phyloP scores from a whole-genome alignment of 2,329 filamentous ascomycete genomes.

The Clonostachys rosea region DNA sequence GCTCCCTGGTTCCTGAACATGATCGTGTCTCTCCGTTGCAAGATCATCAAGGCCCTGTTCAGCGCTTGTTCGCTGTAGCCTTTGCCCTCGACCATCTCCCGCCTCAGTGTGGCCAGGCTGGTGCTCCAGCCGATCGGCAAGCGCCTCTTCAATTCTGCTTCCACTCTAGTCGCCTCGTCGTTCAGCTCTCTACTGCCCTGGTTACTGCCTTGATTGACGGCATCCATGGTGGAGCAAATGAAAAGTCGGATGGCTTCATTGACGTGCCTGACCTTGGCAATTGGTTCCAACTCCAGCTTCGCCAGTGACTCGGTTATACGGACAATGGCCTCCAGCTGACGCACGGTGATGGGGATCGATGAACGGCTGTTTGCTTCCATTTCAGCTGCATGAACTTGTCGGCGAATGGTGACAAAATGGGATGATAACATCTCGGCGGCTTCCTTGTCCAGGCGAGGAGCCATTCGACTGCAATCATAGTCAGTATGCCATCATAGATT shows the following conservation, averaged over 20 bases:
- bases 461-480: conserved; percentile 63
- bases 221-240: conserved; percentile 96
- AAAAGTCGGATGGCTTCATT: conserved; percentile 97
- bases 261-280: conserved; percentile 87
- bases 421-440: conserved; percentile 94
- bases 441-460: conserved; percentile 82
- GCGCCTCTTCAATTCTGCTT: conserved; percentile 81
- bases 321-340: conserved; percentile 94
- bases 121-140: conserved; percentile 96
- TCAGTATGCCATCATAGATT: conserved; percentile 16
- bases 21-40: conserved; percentile 84
- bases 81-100: conserved; percentile 89
- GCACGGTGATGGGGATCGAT: conserved; percentile 94
- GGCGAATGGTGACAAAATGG: conserved; percentile 93
- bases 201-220: conserved; percentile 83
- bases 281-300: conserved; percentile 79
- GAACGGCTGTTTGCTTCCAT: conserved; percentile 85
- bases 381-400: conserved; percentile 89
- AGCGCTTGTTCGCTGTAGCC: conserved; percentile 85
- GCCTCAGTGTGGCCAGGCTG: conserved; percentile 75
- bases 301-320: conserved; percentile 95
- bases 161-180: conserved; percentile 81
- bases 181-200: conserved; percentile 84
- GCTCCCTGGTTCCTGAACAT: conserved; percentile 74
- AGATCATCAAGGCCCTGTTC: conserved; percentile 76